Conservation (phyloP, 805 yeast genomes). For the Ogataea ganodermae region DNA sequence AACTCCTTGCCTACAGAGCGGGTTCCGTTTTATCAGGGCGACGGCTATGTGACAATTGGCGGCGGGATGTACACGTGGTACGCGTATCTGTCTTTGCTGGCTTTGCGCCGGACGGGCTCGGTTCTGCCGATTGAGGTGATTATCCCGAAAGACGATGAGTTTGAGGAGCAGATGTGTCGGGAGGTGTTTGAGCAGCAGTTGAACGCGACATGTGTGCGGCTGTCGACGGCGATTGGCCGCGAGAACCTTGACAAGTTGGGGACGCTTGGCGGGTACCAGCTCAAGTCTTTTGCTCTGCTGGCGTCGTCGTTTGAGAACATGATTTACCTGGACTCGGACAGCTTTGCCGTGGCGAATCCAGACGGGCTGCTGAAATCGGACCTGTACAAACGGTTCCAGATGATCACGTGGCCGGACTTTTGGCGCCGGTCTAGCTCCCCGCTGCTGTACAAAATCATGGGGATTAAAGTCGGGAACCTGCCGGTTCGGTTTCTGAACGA, state of each 20-base stretch:
- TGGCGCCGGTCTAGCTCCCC: slow-evolving; percentile 75
- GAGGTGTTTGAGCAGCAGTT: slow-evolving; percentile 38
- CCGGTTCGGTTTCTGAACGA: slow-evolving; percentile 25
- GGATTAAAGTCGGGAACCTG: slow-evolving; percentile 35
- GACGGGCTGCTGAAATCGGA: slow-evolving; percentile 37
- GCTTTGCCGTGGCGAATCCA: slow-evolving; percentile 45
- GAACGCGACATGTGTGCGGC: slow-evolving; percentile 44
- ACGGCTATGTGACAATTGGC: slow-evolving; percentile 43
- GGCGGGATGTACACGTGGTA: slow-evolving; percentile 47
- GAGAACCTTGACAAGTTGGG: slow-evolving; percentile 22
- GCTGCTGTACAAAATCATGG: slow-evolving; percentile 44
- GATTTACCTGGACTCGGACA: slow-evolving; percentile 50
- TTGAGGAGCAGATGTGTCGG: slow-evolving; percentile 41
- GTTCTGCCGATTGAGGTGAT: slow-evolving; percentile 46
- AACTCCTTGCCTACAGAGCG: slow-evolving; percentile 45
- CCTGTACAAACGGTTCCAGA: slow-evolving; percentile 50
- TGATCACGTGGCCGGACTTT: slow-evolving; percentile 75
- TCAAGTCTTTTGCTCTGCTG: slow-evolving; percentile 45
- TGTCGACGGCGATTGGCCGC: slow-evolving; percentile 39
- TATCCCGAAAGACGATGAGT: slow-evolving; percentile 42
- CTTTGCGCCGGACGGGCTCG: slow-evolving; percentile 45
- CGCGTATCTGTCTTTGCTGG: slow-evolving; percentile 41
- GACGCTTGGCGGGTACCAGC: slow-evolving; percentile 38
- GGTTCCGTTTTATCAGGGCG: slow-evolving; percentile 27
- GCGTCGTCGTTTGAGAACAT: slow-evolving; percentile 48